Evolutionary conservation across 1,139 yeast species (phyloP).

Genomic region (Diutina pseudorugosa): DNA sequence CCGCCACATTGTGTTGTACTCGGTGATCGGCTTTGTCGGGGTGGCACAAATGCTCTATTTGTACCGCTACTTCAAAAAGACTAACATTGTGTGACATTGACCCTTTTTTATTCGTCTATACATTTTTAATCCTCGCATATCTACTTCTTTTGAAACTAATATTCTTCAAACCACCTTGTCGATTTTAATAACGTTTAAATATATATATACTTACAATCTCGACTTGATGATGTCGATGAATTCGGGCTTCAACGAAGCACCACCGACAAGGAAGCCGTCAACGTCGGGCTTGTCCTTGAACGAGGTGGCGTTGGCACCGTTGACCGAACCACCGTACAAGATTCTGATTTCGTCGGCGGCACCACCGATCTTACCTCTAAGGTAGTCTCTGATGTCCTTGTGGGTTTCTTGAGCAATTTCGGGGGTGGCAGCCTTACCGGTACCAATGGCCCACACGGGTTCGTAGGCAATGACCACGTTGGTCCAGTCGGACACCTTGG

Average conservation of each 20-base stretch:
- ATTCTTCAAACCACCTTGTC: not conserved
- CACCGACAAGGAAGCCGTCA: slow-evolving; percentile 99
- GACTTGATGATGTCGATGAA: slow-evolving; percentile 91
- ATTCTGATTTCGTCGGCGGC: slow-evolving; percentile 44
- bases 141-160: not conserved
- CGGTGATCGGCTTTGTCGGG: not conserved
- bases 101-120: not conserved
- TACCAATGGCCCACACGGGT: slow-evolving; percentile 99
- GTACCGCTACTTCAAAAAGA: not conserved
- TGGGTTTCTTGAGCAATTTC: slow-evolving; percentile 96
- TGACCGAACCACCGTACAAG: slow-evolving; percentile 98
- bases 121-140: not conserved
- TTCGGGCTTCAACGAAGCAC: slow-evolving; percentile 98
- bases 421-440: slow-evolving; percentile 98
- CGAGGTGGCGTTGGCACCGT: slow-evolving; percentile 83
- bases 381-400: slow-evolving; percentile 16
- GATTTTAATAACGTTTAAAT: slow-evolving; percentile 7
- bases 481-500: slow-evolving; percentile 80
- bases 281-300: slow-evolving; percentile 90
- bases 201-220: slow-evolving; percentile 39
- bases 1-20: slow-evolving; percentile 14
- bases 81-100: not conserved
- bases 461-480: slow-evolving; percentile 94
- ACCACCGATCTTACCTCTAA: slow-evolving; percentile 1
- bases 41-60: not conserved